Evolutionary conservation across 331 rosid species (phyloP), one percentile per base, ranked within the genome.

Genomic region (Malus hybrid): DNA sequence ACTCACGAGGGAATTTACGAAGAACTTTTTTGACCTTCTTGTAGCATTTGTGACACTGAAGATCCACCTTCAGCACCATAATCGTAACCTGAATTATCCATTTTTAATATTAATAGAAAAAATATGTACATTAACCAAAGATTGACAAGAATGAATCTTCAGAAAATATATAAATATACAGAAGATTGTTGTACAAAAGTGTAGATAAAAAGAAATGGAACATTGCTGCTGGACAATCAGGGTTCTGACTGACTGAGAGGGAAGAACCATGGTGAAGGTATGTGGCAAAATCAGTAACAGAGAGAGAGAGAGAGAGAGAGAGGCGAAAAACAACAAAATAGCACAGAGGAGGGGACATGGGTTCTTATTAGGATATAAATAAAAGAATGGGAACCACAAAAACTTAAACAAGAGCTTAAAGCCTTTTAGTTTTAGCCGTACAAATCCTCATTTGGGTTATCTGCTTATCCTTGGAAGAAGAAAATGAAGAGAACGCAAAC

Each of bases 11-110:
- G 22, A 84, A 71, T 77, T 88, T 87, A 61, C 82, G 6, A 48
- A 92, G 96, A 66, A 90, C 70, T 78, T 84, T 93, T 85, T 90
- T 93, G 48, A 93, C 92, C 85, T 93, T 93, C 84, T 87, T 93
- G 66, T 58, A 83, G 81, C 97, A 90, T 58, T 84, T 84, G 6
- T 55, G 4, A 68, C 97, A 92, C 55, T 88, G 86, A 75, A 93
- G 89, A 62, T 93, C 90, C 75, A 87, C 96, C 82, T 93, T 78
- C 65, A 56, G 62, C 62, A 56, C 62, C 62, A 56, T 56, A 19
- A n/a, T 19, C 62, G 28, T 56, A 20, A 56, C 62, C 62, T 56
- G 62, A 22, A 50, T 16, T 50, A 0, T 1, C 13, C 48, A 42
- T 39, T 10, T 10, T 42, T 44, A 42, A 42, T 42, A 42, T 42